Conservation (phyloP, 345 rosid species). For the Eutrema yunnanense region DNA sequence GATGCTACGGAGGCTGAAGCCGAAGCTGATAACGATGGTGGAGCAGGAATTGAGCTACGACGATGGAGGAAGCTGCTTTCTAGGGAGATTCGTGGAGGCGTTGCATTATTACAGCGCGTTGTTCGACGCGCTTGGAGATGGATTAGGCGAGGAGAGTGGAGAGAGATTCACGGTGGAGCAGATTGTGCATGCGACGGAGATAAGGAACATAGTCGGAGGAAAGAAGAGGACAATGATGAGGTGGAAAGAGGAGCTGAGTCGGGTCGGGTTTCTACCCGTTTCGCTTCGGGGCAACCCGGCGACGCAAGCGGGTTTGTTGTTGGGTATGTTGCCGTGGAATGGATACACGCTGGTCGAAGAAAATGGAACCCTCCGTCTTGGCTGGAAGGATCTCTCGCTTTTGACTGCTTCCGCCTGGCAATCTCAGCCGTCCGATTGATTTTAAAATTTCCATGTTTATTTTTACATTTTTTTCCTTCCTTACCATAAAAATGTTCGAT, state of each 20-base stretch:
- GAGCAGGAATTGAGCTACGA: slow-evolving; percentile 82
- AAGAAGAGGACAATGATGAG: slow-evolving; percentile 53
- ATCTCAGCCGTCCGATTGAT: slow-evolving; percentile 46
- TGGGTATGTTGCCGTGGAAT: slow-evolving; percentile 93
- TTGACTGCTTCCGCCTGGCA: slow-evolving; percentile 94
- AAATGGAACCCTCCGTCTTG: slow-evolving; percentile 68
- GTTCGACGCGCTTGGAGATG: slow-evolving; percentile 90
- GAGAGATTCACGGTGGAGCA: slow-evolving; percentile 94
- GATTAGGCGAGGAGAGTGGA: slow-evolving; percentile 49
- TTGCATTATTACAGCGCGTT: slow-evolving; percentile 93
- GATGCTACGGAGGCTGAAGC: slow-evolving; percentile 50
- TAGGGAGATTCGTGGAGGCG: slow-evolving; percentile 88
- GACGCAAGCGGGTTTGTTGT: slow-evolving; percentile 70
- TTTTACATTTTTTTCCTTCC: neutral
- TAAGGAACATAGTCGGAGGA: slow-evolving; percentile 80
- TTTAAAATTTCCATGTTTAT: neutral
- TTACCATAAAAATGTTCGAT: too few species aligned
- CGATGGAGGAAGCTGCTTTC: slow-evolving; percentile 43
- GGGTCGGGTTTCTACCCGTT: slow-evolving; percentile 69
- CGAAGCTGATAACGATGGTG: slow-evolving; percentile 71
- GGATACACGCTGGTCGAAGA: slow-evolving; percentile 87
- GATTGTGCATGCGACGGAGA: slow-evolving; percentile 79
- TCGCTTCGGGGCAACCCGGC: slow-evolving; percentile 90
- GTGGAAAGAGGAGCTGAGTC: slow-evolving; percentile 66
- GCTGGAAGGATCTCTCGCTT: slow-evolving; percentile 94